A percentile compares a stretch with the other conserved stretches of the same genome.
Conservation (phyloP, 305 asterid genomes). For the Fraxinus greggii region DNA sequence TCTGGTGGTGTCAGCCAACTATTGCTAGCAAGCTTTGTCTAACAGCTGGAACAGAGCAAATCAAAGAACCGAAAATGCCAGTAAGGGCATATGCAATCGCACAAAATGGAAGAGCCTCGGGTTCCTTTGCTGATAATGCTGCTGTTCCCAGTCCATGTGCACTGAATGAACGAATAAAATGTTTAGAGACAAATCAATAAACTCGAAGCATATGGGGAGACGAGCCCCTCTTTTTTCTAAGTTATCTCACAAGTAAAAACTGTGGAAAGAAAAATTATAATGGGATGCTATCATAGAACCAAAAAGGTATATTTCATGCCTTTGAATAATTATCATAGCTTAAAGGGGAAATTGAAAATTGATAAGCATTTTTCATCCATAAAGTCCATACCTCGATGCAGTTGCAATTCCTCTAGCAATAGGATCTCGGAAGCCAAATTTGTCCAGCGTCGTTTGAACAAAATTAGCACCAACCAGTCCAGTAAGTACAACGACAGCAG, state of each 20-base stretch:
- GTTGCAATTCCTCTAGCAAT: constrained; percentile 98
- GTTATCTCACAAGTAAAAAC: neutral
- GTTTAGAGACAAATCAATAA: neutral
- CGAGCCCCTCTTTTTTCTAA: neutral
- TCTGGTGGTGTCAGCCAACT: constrained; percentile 44
- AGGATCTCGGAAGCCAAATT: constrained; percentile 83
- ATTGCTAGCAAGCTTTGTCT: constrained; percentile 84
- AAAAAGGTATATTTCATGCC: neutral
- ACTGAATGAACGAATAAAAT: constrained; percentile 34
- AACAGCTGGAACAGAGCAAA: constrained; percentile 88
- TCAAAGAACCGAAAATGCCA: constrained; percentile 88
- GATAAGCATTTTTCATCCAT: neutral
- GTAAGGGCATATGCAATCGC: constrained; percentile 95
- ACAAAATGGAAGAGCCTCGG: constrained; percentile 97
- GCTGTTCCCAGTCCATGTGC: constrained; percentile 99
- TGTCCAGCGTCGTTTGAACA: constrained; percentile 78
- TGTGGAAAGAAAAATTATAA: neutral
- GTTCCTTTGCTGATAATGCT: constrained; percentile 95
- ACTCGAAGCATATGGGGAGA: neutral
- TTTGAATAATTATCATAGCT: neutral
- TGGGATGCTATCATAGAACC: neutral
- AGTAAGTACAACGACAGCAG: constrained; percentile 92
- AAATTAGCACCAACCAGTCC: constrained; percentile 96
- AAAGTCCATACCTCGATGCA: constrained; percentile 74
- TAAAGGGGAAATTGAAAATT: neutral